A percentile compares a stretch with the other conserved stretches of the same genome.
Evolutionary conservation across 1,284 basidiomycete genomes (phyloP).

Genomic region (Sporisorium scitamineum): DNA sequence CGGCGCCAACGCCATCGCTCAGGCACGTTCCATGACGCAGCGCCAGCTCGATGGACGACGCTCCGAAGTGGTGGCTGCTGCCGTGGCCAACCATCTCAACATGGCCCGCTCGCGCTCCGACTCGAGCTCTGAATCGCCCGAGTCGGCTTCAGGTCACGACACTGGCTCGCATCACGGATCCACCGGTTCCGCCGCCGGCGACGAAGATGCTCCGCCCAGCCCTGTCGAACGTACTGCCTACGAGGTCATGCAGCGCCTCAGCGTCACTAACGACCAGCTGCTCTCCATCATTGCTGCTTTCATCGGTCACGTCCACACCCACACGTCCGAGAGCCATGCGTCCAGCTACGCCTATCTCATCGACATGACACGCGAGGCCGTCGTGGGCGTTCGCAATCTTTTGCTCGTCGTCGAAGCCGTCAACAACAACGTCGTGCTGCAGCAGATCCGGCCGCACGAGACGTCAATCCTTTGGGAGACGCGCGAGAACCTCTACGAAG

Average conservation of each 20-base stretch:
- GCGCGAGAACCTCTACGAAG: slow-evolving; percentile 85
- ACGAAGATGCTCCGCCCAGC: slow-evolving; percentile 73
- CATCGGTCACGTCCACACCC: slow-evolving; percentile 94
- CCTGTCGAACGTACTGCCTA: slow-evolving; percentile 79
- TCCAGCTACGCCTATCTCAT: slow-evolving; percentile 93
- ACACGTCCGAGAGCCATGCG: slow-evolving; percentile 82
- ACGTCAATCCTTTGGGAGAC: slow-evolving; percentile 71
- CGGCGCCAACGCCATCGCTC: slow-evolving; percentile 31
- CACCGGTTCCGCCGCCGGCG: slow-evolving; percentile 72
- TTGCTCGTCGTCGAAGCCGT: slow-evolving; percentile 88
- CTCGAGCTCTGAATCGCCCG: slow-evolving; percentile 52
- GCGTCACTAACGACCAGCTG: slow-evolving; percentile 76
- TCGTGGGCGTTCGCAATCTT: slow-evolving; percentile 90
- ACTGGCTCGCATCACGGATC: slow-evolving; percentile 75
- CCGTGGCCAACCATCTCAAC: slow-evolving; percentile 29
- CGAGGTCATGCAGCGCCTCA: slow-evolving; percentile 70
- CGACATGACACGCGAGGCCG: slow-evolving; percentile 90
- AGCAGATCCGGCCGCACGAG: slow-evolving; percentile 49
- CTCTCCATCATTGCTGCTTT: slow-evolving; percentile 94
- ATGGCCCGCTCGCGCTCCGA: slow-evolving; percentile 43
- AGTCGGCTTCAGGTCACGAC: slow-evolving; percentile 46
- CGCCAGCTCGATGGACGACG: slow-evolving; percentile 37
- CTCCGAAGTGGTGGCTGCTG: slow-evolving; percentile 24
- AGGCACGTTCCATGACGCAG: slow-evolving; percentile 40
- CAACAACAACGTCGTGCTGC: slow-evolving; percentile 48